Evolutionary conservation across 345 rosid species (phyloP).

Genomic region (Cardamine chenopodiifolia): DNA sequence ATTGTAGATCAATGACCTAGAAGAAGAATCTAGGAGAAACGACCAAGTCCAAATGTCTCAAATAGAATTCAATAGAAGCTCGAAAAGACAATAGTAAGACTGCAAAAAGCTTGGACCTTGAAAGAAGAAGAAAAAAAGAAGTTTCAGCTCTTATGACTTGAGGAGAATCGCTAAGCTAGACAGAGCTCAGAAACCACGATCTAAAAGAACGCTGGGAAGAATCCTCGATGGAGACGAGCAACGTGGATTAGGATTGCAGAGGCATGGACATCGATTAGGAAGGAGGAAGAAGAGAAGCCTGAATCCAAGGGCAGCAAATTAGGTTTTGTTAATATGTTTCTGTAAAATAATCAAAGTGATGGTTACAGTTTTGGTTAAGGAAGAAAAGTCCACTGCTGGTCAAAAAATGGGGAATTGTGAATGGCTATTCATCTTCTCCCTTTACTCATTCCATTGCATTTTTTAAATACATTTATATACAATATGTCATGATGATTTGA

Average conservation of each 20-base stretch:
- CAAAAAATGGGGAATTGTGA: conserved; percentile 32
- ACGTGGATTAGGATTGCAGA: background rate
- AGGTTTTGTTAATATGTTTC: conserved; percentile 1
- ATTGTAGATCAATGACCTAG: conserved; percentile 9
- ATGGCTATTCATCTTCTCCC: background rate
- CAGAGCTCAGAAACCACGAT: conserved; percentile 20
- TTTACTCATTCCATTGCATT: background rate
- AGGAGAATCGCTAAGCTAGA: background rate
- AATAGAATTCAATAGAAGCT: background rate
- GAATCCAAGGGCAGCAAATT: conserved; percentile 21
- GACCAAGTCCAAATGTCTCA: conserved; percentile 14
- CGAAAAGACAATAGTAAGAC: conserved; percentile 5
- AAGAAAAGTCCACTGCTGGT: conserved; percentile 37
- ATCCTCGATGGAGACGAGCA: background rate
- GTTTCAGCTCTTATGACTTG: conserved; percentile 2
- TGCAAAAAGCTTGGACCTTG: background rate
- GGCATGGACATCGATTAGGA: too few species aligned
- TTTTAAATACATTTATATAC: background rate
- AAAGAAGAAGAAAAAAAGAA: background rate
- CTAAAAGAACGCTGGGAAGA: conserved; percentile 17
- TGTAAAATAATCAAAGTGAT: conserved; percentile 14
- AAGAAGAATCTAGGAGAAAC: background rate
- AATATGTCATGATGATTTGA: background rate
- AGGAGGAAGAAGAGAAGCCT: conserved; percentile 7
- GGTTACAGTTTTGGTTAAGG: background rate